phyloP scores from a whole-genome alignment of 2,329 filamentous ascomycete genomes.

The Karstenula rhodostoma region DNA sequence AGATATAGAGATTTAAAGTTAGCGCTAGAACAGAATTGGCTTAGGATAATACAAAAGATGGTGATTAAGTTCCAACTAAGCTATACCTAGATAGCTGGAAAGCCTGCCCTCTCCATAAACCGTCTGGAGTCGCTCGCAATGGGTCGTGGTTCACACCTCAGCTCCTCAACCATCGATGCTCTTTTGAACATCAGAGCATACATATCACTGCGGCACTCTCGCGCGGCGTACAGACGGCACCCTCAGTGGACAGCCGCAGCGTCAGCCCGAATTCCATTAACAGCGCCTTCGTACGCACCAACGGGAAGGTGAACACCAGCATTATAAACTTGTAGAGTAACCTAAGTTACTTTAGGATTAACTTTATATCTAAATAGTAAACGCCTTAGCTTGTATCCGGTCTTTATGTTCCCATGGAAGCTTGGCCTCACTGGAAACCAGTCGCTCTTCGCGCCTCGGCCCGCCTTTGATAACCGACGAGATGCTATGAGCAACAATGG shows the following conservation, averaged over 20 bases:
- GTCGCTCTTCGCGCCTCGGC: not conserved
- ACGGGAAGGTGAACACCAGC: too few species aligned
- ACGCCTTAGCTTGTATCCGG: too few species aligned
- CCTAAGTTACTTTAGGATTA: too few species aligned
- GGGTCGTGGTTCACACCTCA: not conserved
- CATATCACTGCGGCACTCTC: not conserved
- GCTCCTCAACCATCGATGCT: not conserved
- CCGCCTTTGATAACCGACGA: conserved; percentile 1
- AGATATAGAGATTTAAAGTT: too few species aligned
- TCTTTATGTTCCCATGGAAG: not conserved
- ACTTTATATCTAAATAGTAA: too few species aligned
- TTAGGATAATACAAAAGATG: too few species aligned
- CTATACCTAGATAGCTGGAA: too few species aligned
- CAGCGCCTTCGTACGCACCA: not conserved
- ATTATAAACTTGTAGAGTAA: too few species aligned
- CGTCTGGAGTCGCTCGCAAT: not conserved
- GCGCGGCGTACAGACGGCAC: not conserved
- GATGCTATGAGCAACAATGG: not conserved
- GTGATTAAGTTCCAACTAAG: too few species aligned
- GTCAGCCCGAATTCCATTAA: not conserved
- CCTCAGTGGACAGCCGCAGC: not conserved
- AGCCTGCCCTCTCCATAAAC: too few species aligned
- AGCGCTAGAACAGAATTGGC: too few species aligned
- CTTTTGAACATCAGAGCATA: not conserved
- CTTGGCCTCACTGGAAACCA: not conserved